These are phyloP conservation scores for Pythium scleroteichum DNA, from an alignment of 352 stramenopile genomes.

Conservation along the genomic window DNA sequence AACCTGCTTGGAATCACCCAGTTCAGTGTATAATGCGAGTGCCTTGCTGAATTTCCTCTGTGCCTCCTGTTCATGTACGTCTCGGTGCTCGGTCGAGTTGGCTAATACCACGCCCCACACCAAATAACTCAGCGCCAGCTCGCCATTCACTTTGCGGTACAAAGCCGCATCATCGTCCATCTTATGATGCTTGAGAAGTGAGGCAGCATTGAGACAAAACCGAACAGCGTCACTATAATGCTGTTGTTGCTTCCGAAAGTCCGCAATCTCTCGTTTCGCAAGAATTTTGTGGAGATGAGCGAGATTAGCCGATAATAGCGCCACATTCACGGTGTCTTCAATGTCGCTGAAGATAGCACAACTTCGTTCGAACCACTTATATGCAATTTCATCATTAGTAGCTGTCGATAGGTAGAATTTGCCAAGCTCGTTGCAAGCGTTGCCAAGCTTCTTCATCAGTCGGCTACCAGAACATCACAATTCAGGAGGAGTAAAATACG, in stretches of 20 bases:
- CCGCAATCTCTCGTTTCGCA: constrained; percentile 44
- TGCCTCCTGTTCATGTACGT: constrained; percentile 43
- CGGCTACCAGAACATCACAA: constrained; percentile 42
- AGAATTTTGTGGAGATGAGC: constrained; percentile 87
- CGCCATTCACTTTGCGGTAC: constrained; percentile 73
- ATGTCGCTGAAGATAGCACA: constrained; percentile 82
- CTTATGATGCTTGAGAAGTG: constrained; percentile 69
- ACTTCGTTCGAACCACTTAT: constrained; percentile 77
- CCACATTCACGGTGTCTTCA: constrained; percentile 84
- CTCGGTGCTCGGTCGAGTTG: constrained; percentile 26
- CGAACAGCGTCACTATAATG: constrained; percentile 67
- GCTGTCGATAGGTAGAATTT: constrained; percentile 63
- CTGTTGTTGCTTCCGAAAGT: constrained; percentile 34
- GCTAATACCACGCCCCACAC: constrained; percentile 76
- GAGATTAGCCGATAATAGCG: constrained; percentile 76
- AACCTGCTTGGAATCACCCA: constrained; percentile 68
- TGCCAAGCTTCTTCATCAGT: constrained; percentile 88
- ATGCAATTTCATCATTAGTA: constrained; percentile 53
- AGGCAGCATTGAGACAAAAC: constrained; percentile 64
- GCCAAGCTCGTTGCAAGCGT: constrained; percentile 80
- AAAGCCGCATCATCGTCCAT: constrained; percentile 53
- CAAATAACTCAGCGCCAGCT: constrained; percentile 79
- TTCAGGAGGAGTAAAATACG: constrained; percentile 7
- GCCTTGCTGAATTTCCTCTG: constrained; percentile 73
- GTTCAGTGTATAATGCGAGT: constrained; percentile 71